Conservation (phyloP, 768 basidiomycete species). For the Chalciporus piperatus region DNA sequence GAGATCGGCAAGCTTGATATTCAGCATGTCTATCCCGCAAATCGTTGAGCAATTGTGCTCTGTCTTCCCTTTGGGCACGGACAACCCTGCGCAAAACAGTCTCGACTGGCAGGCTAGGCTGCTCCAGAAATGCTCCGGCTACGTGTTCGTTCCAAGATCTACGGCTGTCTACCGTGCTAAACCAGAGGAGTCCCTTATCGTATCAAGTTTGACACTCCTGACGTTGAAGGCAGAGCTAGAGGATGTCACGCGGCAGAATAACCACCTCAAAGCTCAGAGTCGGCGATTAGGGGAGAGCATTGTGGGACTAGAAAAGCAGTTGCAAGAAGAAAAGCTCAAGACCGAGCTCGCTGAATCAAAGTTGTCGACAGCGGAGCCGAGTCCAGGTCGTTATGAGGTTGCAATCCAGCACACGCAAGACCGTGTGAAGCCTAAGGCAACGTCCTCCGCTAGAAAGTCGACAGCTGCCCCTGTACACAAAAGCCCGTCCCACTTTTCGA, state of each 20-base stretch:
- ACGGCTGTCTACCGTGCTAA: conserved; percentile 11
- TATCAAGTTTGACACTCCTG: conserved; percentile 50
- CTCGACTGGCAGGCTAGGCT: conserved; percentile 56
- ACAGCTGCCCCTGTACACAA: background rate
- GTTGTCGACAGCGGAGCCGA: background rate
- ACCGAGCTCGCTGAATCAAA: background rate
- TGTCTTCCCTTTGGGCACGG: conserved; percentile 43
- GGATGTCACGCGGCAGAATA: conserved; percentile 35
- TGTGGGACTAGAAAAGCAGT: conserved; percentile 7
- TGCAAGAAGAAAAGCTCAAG: conserved; percentile 13
- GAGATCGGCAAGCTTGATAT: conserved; percentile 50
- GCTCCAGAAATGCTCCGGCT: conserved; percentile 51
- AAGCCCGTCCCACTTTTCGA: background rate
- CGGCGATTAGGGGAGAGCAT: conserved; percentile 28
- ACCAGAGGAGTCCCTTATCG: conserved; percentile 37
- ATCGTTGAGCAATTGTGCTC: conserved; percentile 41
- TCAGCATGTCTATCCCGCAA: conserved; percentile 42
- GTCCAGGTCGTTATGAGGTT: background rate
- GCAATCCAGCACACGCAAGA: background rate
- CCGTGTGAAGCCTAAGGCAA: background rate
- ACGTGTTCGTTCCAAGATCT: conserved; percentile 45
- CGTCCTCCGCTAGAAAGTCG: background rate
- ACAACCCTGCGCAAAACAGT: conserved; percentile 32
- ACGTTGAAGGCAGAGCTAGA: conserved; percentile 38
- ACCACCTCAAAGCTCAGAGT: conserved; percentile 16